Base-by-base conservation (phyloP, 768 basidiomycete species). In the Tricholoma furcatifolium region DNA sequence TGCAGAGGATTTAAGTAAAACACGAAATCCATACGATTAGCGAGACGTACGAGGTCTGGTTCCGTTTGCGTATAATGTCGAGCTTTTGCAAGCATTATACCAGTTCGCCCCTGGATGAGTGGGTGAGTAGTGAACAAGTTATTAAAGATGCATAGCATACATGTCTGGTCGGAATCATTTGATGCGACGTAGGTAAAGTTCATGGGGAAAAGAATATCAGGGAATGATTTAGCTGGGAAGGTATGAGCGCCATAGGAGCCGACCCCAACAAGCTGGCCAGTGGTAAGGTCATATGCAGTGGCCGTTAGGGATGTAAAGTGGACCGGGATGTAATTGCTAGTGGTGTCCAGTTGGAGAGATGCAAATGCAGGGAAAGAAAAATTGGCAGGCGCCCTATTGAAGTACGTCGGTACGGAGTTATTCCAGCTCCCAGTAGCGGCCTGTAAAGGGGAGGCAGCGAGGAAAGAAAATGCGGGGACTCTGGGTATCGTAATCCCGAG, bases 331-430 rank as follows among this genome's bases (percentile, higher is more conserved):
- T 82, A 89, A 62, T 89, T 94, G 60, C 71, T 70, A 12, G 70
- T 73, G 8, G 91, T 93, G 70, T 96, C 82, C 44, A 91, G 77
- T 69, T 91, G 80, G 10, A 98, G 73, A 18, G 85, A 77, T 15
- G 92, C 82, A 40, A 77, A 75, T 0, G 85, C 91, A 3, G 88
- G 81, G 77, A 98, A 98, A 32, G 87, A 83, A 70, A 96, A 98
- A 70, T 96, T 96, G 50, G 94, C 85, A 0, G 93, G 93, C 1
- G 75, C 67, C 53, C 90, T 83, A 32, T 80, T 84, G 73, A 98
- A 96, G 32, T 71, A 66, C 1, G 76, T 77, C 2, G 82, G 78
- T 41, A 90, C 71, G 6, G 80, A 77, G 17, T 72, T 60, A 44
- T 81, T 79, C 74, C 80, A 91, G 32, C 55, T 59, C 20, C 82